phyloP scores from a whole-genome alignment of 805 yeast genomes.

The Saturnispora sekii region DNA sequence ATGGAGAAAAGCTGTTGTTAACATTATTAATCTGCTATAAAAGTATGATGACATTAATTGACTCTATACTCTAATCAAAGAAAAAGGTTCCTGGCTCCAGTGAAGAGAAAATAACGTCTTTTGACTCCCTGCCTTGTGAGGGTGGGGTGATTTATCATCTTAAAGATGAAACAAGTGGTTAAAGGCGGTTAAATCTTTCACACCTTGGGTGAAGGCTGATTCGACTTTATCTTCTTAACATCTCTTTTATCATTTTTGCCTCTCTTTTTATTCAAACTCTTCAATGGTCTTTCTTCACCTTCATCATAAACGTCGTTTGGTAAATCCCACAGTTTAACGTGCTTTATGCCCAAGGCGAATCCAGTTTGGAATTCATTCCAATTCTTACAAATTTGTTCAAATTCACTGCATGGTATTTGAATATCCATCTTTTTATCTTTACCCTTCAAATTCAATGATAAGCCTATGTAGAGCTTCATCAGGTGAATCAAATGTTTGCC shows the following conservation, averaged over 20 bases:
- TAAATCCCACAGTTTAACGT: conserved; percentile 66
- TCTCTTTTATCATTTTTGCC: conserved; percentile 24
- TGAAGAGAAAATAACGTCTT: too few species aligned
- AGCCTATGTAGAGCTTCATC: conserved; percentile 74
- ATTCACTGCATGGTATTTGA: conserved; percentile 84
- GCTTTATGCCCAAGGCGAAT: conserved; percentile 56
- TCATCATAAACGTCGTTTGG: conserved; percentile 78
- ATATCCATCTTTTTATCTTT: conserved; percentile 65
- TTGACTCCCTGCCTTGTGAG: too few species aligned
- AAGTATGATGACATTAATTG: too few species aligned
- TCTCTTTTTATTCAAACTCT: conserved; percentile 39
- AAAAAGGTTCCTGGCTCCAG: too few species aligned
- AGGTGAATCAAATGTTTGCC: conserved; percentile 38
- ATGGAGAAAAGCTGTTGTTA: too few species aligned
- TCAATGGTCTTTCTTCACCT: conserved; percentile 68
- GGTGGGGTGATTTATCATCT: background rate
- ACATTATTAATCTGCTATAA: too few species aligned
- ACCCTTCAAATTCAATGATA: conserved; percentile 45
- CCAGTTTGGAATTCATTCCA: conserved; percentile 58
- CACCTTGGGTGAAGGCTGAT: background rate
- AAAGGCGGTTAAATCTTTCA: background rate
- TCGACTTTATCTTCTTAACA: conserved; percentile 13
- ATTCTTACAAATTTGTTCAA: conserved; percentile 66
- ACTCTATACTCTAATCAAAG: too few species aligned
- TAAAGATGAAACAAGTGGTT: background rate